Conservation (phyloP, 2,329 filamentous ascomycete genomes). For the Monosporascus sp. region DNA sequence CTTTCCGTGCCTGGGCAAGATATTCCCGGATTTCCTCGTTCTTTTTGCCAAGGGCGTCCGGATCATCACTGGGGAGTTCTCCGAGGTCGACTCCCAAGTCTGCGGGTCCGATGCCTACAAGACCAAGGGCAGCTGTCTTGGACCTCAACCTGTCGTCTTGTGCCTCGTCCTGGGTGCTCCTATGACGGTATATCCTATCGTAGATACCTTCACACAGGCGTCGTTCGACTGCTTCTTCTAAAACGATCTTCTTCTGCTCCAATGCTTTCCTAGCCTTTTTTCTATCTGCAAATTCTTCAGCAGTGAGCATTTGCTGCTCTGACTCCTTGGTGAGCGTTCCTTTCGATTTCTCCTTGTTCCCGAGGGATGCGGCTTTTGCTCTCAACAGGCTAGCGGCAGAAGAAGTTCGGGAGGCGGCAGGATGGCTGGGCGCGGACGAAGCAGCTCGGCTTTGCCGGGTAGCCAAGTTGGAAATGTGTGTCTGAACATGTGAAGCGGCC, state of each 20-base stretch:
- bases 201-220: conserved; percentile 83
- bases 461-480: conserved; percentile 77
- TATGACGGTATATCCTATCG: conserved; percentile 82
- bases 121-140: conserved; percentile 79
- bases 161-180: conserved; percentile 87
- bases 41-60: conserved; percentile 54
- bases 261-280: conserved; percentile 73
- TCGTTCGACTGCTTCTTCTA: conserved; percentile 90
- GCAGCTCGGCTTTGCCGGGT: conserved; percentile 66
- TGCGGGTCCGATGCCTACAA: conserved; percentile 86
- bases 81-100: conserved; percentile 78
- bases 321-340: conserved; percentile 34
- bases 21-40: conserved; percentile 65
- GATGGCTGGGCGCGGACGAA: conserved; percentile 39
- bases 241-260: conserved; percentile 67
- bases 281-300: conserved; percentile 74
- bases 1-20: conserved; percentile 64
- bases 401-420: conserved; percentile 49
- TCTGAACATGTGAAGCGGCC: conserved; percentile 76
- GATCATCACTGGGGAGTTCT: conserved; percentile 45
- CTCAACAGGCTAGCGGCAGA: conserved; percentile 53
- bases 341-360: conserved; percentile 47
- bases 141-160: conserved; percentile 92
- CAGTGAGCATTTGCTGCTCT: conserved; percentile 83
- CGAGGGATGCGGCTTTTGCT: conserved; percentile 49